Base-by-base conservation (phyloP, 306 rosid genomes). In the Lathyrus sativus region DNA sequence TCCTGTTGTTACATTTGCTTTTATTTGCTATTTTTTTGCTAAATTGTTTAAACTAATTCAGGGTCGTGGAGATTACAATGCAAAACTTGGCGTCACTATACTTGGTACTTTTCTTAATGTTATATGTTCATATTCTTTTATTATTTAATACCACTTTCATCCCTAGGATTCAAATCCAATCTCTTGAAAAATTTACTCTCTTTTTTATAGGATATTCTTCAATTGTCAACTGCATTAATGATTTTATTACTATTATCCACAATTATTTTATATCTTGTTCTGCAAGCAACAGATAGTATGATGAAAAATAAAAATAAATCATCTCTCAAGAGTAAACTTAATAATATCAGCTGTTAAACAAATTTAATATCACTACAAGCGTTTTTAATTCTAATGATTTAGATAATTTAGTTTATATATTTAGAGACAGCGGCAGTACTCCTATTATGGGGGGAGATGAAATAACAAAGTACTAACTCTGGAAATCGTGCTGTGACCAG, bases 61-160 rank as follows among this genome's bases (percentile, higher is more conserved):
- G 98, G 97, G 96, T 41, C 77, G 74, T 45, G 99, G 99, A 70
- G 87, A 90, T 76, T 84, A 85, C 84, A 90, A 81, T 57, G 85
- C 96, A 55, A 93, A 88, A 82, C 90, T 87, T n/a, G 99, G 99
- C 54, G 83, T 88, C 45, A 84, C 97, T 11, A 88, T 93, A 67
- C 90, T 93, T 11, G 99, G 99, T 93, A 84, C 11, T 33, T 22
- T 67, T 73, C 67, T 37, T 59, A 15, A 48, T 38, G 54, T 45
- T 62, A 55, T 62, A 55, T 57, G 67, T 46, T 29, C 67, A 35
- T 61, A 42, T 19, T 15, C 55, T n/a, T 37, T 60, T 12, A 28
- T 37, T 15, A 29, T 10, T 18, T 51, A 51, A 19, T 51, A 53
- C 4, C 24, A 22, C n/a, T 2, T 10, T 13, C 3, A 1, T 53